Conservation (phyloP, 148 eudicot genomes). For the Nepenthes mirabilis region DNA sequence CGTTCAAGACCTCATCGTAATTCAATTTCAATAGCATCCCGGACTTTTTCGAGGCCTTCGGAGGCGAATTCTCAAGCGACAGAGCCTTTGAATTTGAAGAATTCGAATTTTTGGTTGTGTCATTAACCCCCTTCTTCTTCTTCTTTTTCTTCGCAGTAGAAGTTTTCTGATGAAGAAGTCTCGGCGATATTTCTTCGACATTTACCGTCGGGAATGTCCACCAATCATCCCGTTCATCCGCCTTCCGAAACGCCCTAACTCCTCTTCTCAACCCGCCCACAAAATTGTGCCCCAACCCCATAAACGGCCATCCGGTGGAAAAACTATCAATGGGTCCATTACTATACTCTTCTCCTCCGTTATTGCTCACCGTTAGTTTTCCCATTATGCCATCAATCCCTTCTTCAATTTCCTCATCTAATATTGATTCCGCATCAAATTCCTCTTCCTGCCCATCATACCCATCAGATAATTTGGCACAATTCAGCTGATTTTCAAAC, state of each 20-base stretch:
- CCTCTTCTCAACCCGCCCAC: background rate
- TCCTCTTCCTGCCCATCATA: background rate
- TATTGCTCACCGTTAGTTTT: background rate
- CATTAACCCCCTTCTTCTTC: background rate
- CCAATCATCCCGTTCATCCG: background rate
- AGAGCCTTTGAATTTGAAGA: background rate
- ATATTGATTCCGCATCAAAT: background rate
- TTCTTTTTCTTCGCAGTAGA: background rate
- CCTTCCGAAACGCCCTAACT: background rate
- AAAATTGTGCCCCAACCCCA: background rate
- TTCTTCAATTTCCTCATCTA: slow-evolving; percentile 1
- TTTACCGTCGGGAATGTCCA: background rate
- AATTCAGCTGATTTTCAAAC: background rate
- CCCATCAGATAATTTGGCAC: background rate
- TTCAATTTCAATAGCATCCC: slow-evolving; percentile 1
- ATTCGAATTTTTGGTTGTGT: background rate
- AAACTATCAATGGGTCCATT: background rate
- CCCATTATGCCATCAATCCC: background rate
- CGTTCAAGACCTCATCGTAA: background rate
- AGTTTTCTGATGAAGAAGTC: background rate
- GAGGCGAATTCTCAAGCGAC: background rate
- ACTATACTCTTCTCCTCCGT: background rate
- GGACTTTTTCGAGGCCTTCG: background rate
- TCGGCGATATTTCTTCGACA: background rate
- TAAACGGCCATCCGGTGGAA: background rate